These are phyloP conservation scores for Phoma sp. DNA, from an alignment of 2,329 filamentous ascomycete genomes.

Conservation along the genomic window DNA sequence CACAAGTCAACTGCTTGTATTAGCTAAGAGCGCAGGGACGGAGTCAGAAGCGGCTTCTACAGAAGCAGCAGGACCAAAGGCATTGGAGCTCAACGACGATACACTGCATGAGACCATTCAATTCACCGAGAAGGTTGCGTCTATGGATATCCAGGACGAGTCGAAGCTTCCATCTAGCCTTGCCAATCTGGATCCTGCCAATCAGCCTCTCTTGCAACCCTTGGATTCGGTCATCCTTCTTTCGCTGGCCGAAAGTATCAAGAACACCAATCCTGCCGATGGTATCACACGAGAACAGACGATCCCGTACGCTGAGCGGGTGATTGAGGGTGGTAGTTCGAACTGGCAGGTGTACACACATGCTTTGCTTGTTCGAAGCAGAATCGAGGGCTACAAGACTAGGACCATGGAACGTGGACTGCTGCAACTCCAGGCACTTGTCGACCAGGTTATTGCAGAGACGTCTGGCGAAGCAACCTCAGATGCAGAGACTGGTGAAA, in stretches of 20 bases:
- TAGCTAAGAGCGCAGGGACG: slow-evolving; percentile 73
- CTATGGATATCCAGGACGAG: slow-evolving; percentile 52
- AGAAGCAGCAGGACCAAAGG: slow-evolving; percentile 62
- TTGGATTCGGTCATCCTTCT: slow-evolving; percentile 91
- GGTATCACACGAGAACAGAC: slow-evolving; percentile 92
- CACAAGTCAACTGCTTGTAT: slow-evolving; percentile 86
- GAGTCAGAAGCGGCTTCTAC: slow-evolving; percentile 20
- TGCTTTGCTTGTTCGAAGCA: slow-evolving; percentile 83
- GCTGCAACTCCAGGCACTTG: slow-evolving; percentile 90
- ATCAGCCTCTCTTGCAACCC: slow-evolving; percentile 81
- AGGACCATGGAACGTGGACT: slow-evolving; percentile 88
- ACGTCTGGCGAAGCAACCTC: slow-evolving; percentile 58
- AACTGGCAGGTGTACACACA: slow-evolving; percentile 99
- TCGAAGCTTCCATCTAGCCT: slow-evolving; percentile 66
- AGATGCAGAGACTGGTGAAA: slow-evolving; percentile 34
- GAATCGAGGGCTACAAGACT: slow-evolving; percentile 86
- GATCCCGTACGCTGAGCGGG: slow-evolving; percentile 85
- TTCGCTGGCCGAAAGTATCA: slow-evolving; percentile 79
- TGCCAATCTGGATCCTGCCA: slow-evolving; percentile 70
- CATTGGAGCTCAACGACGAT: slow-evolving; percentile 85
- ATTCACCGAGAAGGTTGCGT: slow-evolving; percentile 66
- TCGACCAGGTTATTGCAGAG: slow-evolving; percentile 93
- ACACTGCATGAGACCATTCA: slow-evolving; percentile 87
- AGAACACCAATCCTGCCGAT: slow-evolving; percentile 84
- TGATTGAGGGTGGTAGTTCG: slow-evolving; percentile 84